Evolutionary conservation across 306 rosid species (phyloP).

Genomic region (Inga laurina): DNA sequence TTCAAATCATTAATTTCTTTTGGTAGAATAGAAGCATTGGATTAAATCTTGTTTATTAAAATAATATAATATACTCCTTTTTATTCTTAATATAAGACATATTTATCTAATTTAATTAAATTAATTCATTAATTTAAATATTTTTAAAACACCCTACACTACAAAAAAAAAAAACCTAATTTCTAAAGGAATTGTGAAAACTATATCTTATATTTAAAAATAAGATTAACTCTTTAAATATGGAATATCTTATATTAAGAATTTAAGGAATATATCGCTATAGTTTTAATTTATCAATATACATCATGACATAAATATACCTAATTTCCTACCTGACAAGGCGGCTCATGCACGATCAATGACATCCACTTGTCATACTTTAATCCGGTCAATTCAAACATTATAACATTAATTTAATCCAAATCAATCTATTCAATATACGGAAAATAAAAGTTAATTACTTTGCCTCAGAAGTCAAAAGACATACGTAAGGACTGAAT

Average conservation of each 20-base stretch:
- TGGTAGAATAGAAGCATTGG: background rate
- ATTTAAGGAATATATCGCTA: background rate
- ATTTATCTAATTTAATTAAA: too few relatives aligned
- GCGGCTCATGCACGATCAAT: background rate
- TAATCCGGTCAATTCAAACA: background rate
- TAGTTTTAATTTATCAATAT: background rate
- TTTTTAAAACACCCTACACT: too few relatives aligned
- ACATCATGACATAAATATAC: background rate
- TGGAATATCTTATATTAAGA: too few relatives aligned
- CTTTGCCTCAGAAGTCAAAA: background rate
- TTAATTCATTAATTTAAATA: too few relatives aligned
- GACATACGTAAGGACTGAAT: background rate
- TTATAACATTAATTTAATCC: too few relatives aligned
- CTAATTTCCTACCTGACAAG: background rate
- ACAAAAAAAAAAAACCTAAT: too few relatives aligned
- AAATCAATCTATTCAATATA: background rate
- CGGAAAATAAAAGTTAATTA: background rate
- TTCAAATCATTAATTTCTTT: too few relatives aligned
- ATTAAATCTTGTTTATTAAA: background rate
- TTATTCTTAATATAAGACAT: fast-evolving
- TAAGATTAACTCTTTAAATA: too few relatives aligned
- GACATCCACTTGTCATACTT: background rate
- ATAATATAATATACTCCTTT: background rate
- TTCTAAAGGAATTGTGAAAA: too few relatives aligned
- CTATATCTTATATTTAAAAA: too few relatives aligned